Base-by-base conservation (phyloP, 352 stramenopile genomes). In the Globisporangium solare region DNA sequence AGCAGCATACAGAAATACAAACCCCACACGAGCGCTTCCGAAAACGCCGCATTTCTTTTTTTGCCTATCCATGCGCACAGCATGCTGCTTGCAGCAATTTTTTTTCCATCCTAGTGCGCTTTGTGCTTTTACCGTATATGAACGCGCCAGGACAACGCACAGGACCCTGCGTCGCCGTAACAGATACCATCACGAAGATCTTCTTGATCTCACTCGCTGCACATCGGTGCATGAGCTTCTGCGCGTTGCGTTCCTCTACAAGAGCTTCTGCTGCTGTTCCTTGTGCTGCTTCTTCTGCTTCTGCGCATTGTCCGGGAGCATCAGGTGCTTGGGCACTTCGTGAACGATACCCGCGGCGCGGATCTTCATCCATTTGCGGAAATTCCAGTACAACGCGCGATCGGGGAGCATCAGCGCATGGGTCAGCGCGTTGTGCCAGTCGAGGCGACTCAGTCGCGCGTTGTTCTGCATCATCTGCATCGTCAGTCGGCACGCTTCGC, bases 391-490 rank as follows among this genome's bases (percentile, higher is more conserved):
- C 8, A 82, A 60, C 51, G 79, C 72, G 42, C 73, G 74, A 59
- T 94, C 82, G 14, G 67, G 70, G 39, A 90, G 63, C 56, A 83
- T 64, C 53, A 94, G 66, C 50, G 84, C 64, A 45, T 74, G 61
- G 0, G 62, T 68, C 17, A 94, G 70, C 32, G 84, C 84, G 47
- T 88, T 88, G 63, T 82, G 67, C 84, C 84, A 94, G 63, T 94
- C 84, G 20, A 82, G 66, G 20, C 76, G 79, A 58, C 79, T 90
- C 62, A 92, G 60, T 1, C 76, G 78, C 55, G 83, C 73, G 57
- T 92, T 92, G 54, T 76, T 55, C 61, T 89, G 76, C 83, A 92
- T 92, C 83, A 92, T 92, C 60, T 88, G 78, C 80, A 91, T 92
- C n/a, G 71, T 83, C 17, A 89, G 60, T 10, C 78, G 79, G 37